Percentiles rank a stretch among this genome's conserved stretches.
phyloP scores from a whole-genome alignment of 176 grass and related monocot genomes.

The Raddia distichophylla region DNA sequence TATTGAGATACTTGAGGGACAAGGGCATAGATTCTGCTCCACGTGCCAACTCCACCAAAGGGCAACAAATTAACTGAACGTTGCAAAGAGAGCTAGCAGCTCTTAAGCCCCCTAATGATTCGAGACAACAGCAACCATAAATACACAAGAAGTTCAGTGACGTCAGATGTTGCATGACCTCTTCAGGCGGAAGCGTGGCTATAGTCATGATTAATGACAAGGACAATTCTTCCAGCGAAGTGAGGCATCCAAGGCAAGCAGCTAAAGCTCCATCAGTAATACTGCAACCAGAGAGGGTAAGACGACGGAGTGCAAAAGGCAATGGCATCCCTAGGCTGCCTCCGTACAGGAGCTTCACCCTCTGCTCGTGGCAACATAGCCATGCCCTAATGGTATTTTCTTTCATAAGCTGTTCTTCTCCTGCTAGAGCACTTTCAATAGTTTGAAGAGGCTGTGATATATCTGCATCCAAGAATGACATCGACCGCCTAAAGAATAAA shows the following conservation, averaged over 20 bases:
- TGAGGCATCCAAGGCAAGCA: neutral
- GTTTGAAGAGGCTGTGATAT: neutral
- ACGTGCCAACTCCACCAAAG: neutral
- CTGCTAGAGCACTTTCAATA: neutral
- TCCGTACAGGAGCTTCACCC: neutral
- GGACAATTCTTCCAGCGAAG: accelerated
- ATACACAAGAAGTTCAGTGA: accelerated
- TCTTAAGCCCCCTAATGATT: slow-evolving; percentile 20
- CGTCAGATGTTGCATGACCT: neutral
- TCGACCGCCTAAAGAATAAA: no score
- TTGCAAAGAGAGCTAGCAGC: neutral
- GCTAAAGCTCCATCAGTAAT: neutral
- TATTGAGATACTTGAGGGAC: accelerated
- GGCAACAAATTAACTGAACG: neutral
- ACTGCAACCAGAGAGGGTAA: neutral
- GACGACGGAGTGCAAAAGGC: neutral
- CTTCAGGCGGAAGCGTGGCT: neutral
- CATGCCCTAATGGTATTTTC: no score
- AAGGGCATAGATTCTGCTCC: neutral
- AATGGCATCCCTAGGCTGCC: neutral
- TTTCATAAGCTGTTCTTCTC: neutral
- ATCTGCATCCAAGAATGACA: neutral
- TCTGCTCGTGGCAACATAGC: no score
- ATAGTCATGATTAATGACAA: neutral
- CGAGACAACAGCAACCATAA: neutral